Evolutionary conservation across 106 monocot species (phyloP), one percentile per base, ranked within the genome.

Genomic region (Gastrodia elata): DNA sequence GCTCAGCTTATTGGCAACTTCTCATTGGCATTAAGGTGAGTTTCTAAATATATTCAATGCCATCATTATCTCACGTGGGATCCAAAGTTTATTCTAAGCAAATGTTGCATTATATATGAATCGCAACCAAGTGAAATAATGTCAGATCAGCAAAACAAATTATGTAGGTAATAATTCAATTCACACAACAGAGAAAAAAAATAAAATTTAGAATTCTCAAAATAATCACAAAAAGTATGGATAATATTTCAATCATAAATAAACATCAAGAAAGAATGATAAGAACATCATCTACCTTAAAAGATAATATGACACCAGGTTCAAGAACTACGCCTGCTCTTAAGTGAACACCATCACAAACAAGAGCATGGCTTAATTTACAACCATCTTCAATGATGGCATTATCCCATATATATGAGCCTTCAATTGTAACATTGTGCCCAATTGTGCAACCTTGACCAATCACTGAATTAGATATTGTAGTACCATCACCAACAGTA

Each of bases 301-400:
- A 98, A 42, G 98, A 98, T 64, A 98, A 80, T 83, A 98, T 83
- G 33, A 83, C 84, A 43, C 98, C 98, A 73, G 98, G 87, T 68
- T 98, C 93, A 41, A 98, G 68, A 68, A 88, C 70, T 24, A 79
- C 90, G 33, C 93, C 93, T 34, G 81, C 61, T 64, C 78, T 91
- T 64, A 98, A 69, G 79, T 86, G 84, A 52, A 80, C 98, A 49
- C 83, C 93, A 80, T 91, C 93, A 84, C 98, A 98, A 26, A 93
- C 76, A 76, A 98, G 59, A 30, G 91, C 90, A 85, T 93, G 76
- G 72, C 74, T 87, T 56, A 98, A 38, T 80, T 83, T 86, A 78
- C 98, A 91, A 24, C 84, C 83, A 80, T 98, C 88, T 91, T 98
- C 98, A 77, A 98, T 98, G 24, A 72, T 87, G 44, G 93, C 98